These are phyloP conservation scores for Taxawa tesnikishii DNA, from an alignment of 2,329 filamentous ascomycete genomes.

Conservation along the genomic window DNA sequence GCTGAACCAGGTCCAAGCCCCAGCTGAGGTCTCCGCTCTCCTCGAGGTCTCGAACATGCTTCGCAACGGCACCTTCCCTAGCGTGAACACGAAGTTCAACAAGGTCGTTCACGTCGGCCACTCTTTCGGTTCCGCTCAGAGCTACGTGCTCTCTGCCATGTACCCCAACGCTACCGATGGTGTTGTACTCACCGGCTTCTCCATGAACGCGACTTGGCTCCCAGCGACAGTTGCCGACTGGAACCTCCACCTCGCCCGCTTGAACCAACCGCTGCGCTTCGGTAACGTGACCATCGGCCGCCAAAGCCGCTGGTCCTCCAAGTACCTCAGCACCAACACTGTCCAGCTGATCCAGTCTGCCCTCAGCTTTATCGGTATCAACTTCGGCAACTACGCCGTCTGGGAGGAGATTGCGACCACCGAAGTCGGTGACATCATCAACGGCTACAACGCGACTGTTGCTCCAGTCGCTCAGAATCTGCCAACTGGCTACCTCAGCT, in stretches of 20 bases:
- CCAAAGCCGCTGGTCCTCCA: neutral
- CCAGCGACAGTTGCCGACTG: conserved; percentile 13
- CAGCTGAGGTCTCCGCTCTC: conserved; percentile 24
- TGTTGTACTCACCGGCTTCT: conserved; percentile 25
- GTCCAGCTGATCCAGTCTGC: conserved; percentile 33
- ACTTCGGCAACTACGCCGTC: conserved; percentile 12
- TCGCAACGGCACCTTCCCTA: conserved; percentile 15
- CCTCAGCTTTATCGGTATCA: conserved; percentile 18
- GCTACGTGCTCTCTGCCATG: conserved; percentile 41
- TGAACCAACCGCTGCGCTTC: conserved; percentile 18
- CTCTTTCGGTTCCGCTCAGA: conserved; percentile 20
- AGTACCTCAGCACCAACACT: conserved; percentile 14
- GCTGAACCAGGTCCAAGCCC: conserved; percentile 24
- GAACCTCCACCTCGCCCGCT: conserved; percentile 17
- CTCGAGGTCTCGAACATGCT: conserved; percentile 21
- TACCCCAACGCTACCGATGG: conserved; percentile 39
- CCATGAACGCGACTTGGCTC: conserved; percentile 14
- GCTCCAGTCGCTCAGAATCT: conserved; percentile 6
- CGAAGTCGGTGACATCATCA: conserved; percentile 13
- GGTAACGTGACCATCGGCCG: conserved; percentile 8
- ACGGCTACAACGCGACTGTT: conserved; percentile 15
- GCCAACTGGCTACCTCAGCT: conserved; percentile 17
- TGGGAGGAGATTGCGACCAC: conserved; percentile 10
- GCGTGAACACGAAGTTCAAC: conserved; percentile 15
- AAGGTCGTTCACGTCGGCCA: conserved; percentile 29